These are phyloP conservation scores for Salix arbutifolia DNA, from an alignment of 345 rosid genomes.

Conservation along the genomic window DNA sequence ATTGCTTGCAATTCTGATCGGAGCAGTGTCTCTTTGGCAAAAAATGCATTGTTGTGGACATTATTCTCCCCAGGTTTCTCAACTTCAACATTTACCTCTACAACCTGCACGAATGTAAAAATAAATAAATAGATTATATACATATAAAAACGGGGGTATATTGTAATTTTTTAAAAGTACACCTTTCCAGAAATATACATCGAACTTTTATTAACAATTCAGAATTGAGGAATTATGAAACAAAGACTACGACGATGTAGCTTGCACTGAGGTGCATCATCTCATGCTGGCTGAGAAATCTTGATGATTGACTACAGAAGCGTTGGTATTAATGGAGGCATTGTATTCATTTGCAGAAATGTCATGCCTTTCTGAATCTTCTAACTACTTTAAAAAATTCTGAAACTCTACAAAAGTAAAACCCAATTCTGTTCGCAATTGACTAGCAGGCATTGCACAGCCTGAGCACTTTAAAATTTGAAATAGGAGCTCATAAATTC, in stretches of 20 bases:
- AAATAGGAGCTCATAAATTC: neutral
- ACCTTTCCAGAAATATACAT: neutral
- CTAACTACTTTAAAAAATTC: neutral
- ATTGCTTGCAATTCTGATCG: conserved; percentile 68
- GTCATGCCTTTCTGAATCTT: too few relatives aligned
- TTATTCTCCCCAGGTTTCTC: conserved; percentile 76
- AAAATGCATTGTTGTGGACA: conserved; percentile 86
- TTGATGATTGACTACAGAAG: neutral
- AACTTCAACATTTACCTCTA: conserved; percentile 70
- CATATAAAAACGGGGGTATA: neutral
- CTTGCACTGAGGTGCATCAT: neutral
- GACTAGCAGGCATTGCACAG: neutral
- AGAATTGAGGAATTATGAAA: neutral
- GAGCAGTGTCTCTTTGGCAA: conserved; percentile 73
- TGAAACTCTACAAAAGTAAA: neutral
- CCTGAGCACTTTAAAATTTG: neutral
- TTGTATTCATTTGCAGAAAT: neutral
- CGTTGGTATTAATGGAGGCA: neutral
- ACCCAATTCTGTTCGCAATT: neutral
- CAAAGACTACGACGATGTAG: neutral
- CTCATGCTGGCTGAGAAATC: neutral
- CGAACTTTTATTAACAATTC: neutral
- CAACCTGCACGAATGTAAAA: conserved; percentile 47
- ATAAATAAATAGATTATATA: neutral
- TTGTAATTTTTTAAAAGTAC: too few relatives aligned